Percentiles rank a stretch among this genome's conserved stretches.
These are phyloP conservation scores for Lipomyces kockii DNA, from an alignment of 805 yeast genomes.

Conservation along the genomic window DNA sequence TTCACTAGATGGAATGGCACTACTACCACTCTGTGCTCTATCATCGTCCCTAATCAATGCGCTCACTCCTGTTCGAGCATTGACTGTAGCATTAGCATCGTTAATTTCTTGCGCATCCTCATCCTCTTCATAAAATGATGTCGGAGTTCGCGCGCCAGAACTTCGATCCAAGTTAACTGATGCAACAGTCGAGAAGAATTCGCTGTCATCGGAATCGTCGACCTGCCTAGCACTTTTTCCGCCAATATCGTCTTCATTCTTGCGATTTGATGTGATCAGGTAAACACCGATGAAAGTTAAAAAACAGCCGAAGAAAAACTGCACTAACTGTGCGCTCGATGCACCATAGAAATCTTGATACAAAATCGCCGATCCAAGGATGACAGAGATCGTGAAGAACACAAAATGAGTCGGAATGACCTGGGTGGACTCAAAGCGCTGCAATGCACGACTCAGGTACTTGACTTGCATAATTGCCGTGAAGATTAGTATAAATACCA, in stretches of 20 bases:
- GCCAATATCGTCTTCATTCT: not conserved
- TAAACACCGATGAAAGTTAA: constrained; percentile 52
- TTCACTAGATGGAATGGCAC: not conserved
- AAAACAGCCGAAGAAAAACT: constrained; percentile 47
- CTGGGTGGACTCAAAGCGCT: constrained; percentile 50
- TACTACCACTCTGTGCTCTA: not conserved
- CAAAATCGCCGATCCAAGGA: constrained; percentile 51
- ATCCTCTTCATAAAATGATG: constrained; percentile 33
- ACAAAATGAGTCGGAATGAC: constrained; percentile 59
- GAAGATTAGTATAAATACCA: constrained; percentile 44
- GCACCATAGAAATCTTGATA: constrained; percentile 50
- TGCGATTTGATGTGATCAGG: constrained; percentile 43
- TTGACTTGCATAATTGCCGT: constrained; percentile 52
- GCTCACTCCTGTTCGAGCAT: constrained; percentile 7
- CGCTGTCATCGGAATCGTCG: not conserved
- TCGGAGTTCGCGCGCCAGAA: constrained; percentile 30
- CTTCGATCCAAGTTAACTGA: constrained; percentile 32
- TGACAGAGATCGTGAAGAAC: constrained; percentile 53
- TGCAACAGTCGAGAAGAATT: constrained; percentile 28
- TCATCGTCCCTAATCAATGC: constrained; percentile 1
- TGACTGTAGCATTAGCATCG: constrained; percentile 21
- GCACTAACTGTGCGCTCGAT: constrained; percentile 35
- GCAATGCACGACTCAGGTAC: constrained; percentile 49
- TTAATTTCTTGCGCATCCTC: constrained; percentile 33
- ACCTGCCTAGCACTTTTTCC: constrained; percentile 1